phyloP scores from a whole-genome alignment of 2,329 filamentous ascomycete genomes.

The Sclerotinia subarctica region DNA sequence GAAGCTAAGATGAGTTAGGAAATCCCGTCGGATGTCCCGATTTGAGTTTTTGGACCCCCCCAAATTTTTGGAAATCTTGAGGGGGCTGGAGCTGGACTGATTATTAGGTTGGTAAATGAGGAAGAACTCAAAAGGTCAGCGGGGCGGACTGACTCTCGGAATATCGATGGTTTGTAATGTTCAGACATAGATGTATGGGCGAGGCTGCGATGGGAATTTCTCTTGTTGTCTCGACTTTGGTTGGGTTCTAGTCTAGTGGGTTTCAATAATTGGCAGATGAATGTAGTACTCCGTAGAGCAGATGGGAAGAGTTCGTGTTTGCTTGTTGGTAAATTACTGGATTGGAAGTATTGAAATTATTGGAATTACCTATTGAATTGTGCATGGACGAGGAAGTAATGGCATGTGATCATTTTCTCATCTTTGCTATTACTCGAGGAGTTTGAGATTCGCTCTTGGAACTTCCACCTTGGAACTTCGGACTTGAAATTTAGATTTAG shows the following conservation, averaged over 20 bases:
- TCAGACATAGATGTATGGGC: slow-evolving; percentile 17
- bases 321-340: no score
- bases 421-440: neutral
- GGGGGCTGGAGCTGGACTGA: neutral
- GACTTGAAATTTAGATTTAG: neutral
- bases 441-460: neutral
- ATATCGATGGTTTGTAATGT: slow-evolving; percentile 11
- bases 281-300: neutral
- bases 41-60: neutral
- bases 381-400: slow-evolving; percentile 3
- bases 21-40: slow-evolving; percentile 15
- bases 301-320: neutral
- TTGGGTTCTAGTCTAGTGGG: neutral
- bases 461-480: neutral
- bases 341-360: neutral
- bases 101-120: neutral
- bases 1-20: neutral
- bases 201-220: slow-evolving; percentile 17
- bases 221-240: slow-evolving; percentile 11
- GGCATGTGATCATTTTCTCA: neutral
- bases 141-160: slow-evolving; percentile 6
- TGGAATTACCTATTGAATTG: neutral
- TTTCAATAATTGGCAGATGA: slow-evolving; percentile 8
- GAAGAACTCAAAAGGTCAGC: neutral
- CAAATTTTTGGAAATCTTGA: neutral